These are phyloP conservation scores for Casuarina glauca DNA, from an alignment of 306 rosid species.

Conservation along the genomic window DNA sequence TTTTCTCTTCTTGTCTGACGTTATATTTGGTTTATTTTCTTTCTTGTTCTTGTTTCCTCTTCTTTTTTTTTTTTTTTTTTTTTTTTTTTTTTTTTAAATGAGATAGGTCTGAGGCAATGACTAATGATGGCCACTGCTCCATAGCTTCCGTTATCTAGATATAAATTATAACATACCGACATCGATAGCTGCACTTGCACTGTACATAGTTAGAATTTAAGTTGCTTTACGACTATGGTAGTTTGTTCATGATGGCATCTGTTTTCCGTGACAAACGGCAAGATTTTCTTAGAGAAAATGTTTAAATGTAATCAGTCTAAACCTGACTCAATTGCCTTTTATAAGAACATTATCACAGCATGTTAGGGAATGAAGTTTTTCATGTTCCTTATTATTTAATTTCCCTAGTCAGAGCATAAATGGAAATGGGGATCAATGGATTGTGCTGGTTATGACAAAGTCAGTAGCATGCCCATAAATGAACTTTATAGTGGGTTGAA, in stretches of 20 bases:
- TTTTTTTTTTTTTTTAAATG: not conserved
- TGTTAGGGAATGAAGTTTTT: too few relatives aligned
- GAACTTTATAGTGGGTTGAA: not conserved
- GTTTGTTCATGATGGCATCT: not conserved
- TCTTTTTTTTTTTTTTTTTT: too few relatives aligned
- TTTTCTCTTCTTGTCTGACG: conserved; percentile 1
- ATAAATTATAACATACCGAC: too few relatives aligned
- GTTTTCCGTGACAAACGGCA: not conserved
- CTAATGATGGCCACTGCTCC: not conserved
- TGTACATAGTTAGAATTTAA: not conserved
- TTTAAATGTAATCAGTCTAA: not conserved
- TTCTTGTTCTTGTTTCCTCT: not conserved
- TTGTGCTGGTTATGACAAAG: too few relatives aligned
- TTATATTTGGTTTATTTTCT: not conserved
- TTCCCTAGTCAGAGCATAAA: too few relatives aligned
- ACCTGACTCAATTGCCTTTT: too few relatives aligned
- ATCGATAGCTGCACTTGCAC: too few relatives aligned
- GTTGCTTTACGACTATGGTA: not conserved
- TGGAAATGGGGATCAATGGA: too few relatives aligned
- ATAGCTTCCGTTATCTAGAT: not conserved
- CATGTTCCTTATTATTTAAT: too few relatives aligned
- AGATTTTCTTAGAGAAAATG: not conserved
- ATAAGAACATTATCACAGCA: too few relatives aligned
- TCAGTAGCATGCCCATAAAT: not conserved
- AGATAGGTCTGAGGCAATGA: not conserved